Conservation (phyloP, 176 grass and related monocot genomes). For the Oryza officinalis region DNA sequence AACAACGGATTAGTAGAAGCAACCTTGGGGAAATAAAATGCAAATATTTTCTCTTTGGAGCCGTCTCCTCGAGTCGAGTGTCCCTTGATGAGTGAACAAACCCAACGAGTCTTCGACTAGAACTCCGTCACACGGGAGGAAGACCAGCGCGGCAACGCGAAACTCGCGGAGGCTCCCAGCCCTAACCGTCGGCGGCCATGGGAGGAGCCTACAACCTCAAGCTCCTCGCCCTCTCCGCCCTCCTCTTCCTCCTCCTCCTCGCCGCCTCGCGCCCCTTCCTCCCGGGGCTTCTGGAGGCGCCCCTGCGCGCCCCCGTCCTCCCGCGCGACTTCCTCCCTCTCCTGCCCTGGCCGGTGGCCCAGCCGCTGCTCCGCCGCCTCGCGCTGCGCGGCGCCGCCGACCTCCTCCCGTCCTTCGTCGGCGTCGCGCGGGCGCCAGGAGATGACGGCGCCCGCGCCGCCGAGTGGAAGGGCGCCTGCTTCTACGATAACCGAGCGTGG, state of each 20-base stretch:
- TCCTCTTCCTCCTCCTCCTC: constrained; percentile 24
- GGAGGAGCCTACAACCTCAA: constrained; percentile 16
- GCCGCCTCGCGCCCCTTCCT: constrained; percentile 17
- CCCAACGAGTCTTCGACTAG: not conserved
- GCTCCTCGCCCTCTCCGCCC: constrained; percentile 33
- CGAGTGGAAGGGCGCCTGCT: constrained; percentile 93
- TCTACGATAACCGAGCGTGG: constrained; percentile 80
- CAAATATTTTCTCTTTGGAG: too few relatives aligned
- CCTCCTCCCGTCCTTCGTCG: constrained; percentile 84
- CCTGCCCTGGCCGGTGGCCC: constrained; percentile 52
- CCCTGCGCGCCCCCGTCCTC: constrained; percentile 49
- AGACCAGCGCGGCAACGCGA: not conserved
- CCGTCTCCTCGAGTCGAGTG: not conserved
- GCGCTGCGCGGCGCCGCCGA: constrained; percentile 61
- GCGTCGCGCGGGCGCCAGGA: constrained; percentile 42
- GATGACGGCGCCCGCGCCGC: constrained; percentile 20
- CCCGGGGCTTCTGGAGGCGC: not conserved
- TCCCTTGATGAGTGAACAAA: not conserved
- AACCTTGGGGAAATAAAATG: not conserved
- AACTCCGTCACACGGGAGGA: not conserved
- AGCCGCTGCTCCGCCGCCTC: constrained; percentile 65
- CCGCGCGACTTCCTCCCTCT: constrained; percentile 74
- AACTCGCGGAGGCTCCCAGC: not conserved
- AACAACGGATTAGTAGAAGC: not conserved
- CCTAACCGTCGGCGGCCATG: constrained; percentile 40